phyloP scores from a whole-genome alignment of 75 land plant species.

The Larix kaempferi region DNA sequence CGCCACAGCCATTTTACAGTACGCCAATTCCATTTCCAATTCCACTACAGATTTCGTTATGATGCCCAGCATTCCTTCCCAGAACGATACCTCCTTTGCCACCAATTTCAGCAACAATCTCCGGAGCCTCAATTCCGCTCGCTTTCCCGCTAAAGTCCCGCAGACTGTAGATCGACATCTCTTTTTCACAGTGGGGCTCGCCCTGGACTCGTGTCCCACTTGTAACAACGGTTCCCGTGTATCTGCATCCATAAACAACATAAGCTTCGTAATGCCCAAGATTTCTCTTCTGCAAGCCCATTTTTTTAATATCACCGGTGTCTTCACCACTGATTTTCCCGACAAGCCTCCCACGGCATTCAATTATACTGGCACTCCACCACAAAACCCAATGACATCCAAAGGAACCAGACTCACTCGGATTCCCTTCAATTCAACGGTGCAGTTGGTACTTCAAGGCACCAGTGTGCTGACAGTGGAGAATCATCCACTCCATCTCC shows the following conservation, averaged over 20 bases:
- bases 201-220: conserved; percentile 43
- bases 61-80: conserved; percentile 37
- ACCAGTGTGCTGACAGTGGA: conserved; percentile 64
- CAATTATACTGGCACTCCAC: conserved; percentile 80
- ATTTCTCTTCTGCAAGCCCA: conserved; percentile 54
- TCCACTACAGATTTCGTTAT: conserved; percentile 32
- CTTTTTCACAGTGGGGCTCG: conserved; percentile 66
- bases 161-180: conserved; percentile 46
- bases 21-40: conserved; percentile 25
- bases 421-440: conserved; percentile 62
- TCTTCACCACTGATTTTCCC: conserved; percentile 53
- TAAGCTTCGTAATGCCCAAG: conserved; percentile 57
- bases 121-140: conserved; percentile 34
- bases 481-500: conserved; percentile 82
- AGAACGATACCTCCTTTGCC: conserved; percentile 47
- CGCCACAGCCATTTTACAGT: conserved; percentile 57
- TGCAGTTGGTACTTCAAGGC: conserved; percentile 73
- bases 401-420: conserved; percentile 44
- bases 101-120: conserved; percentile 31
- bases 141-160: conserved; percentile 53
- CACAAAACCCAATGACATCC: conserved; percentile 41
- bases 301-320: conserved; percentile 39
- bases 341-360: conserved; percentile 45
- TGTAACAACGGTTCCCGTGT: conserved; percentile 45
- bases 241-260: conserved; percentile 63